phyloP scores from a whole-genome alignment of 768 basidiomycete species.

The Leucogyrophana mollusca region DNA sequence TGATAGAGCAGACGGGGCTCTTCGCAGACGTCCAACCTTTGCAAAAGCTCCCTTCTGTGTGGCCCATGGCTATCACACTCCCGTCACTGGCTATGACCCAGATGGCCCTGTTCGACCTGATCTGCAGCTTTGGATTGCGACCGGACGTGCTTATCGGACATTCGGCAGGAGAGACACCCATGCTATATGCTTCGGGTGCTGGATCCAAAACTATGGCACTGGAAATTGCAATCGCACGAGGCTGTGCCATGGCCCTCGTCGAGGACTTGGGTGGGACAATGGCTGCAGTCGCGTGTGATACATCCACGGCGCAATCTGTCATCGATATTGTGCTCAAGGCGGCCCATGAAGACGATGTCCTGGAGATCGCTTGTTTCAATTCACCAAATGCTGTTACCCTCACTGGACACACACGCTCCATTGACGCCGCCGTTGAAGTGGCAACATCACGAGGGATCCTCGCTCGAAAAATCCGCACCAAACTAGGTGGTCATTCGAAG shows the following conservation, averaged over 20 bases:
- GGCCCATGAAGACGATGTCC: conserved; percentile 6
- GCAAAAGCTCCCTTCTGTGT: conserved; percentile 12
- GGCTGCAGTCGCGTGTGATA: conserved; percentile 40
- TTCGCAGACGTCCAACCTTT: conserved; percentile 23
- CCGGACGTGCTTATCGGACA: conserved; percentile 44
- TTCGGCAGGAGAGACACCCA: conserved; percentile 47
- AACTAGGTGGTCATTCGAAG: conserved; percentile 37
- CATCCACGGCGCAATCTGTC: conserved; percentile 18
- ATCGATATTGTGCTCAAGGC: conserved; percentile 4
- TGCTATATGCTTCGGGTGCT: conserved; percentile 45
- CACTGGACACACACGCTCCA: conserved; percentile 27
- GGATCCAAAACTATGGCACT: conserved; percentile 38
- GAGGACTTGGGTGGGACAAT: conserved; percentile 39
- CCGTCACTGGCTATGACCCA: conserved; percentile 45
- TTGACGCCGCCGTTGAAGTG: conserved; percentile 29
- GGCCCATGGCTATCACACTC: conserved; percentile 37
- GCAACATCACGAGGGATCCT: conserved; percentile 28
- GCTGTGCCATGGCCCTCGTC: conserved; percentile 31
- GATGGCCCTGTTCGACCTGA: conserved; percentile 43
- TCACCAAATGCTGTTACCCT: conserved; percentile 35
- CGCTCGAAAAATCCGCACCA: conserved; percentile 36
- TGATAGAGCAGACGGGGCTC: conserved; percentile 35
- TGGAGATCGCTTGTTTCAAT: conserved; percentile 46
- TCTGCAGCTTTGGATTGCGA: conserved; percentile 32
- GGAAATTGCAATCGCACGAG: conserved; percentile 43